Evolutionary conservation across 2,329 filamentous ascomycete species (phyloP).

Genomic region (Scedosporium apiospermum): DNA sequence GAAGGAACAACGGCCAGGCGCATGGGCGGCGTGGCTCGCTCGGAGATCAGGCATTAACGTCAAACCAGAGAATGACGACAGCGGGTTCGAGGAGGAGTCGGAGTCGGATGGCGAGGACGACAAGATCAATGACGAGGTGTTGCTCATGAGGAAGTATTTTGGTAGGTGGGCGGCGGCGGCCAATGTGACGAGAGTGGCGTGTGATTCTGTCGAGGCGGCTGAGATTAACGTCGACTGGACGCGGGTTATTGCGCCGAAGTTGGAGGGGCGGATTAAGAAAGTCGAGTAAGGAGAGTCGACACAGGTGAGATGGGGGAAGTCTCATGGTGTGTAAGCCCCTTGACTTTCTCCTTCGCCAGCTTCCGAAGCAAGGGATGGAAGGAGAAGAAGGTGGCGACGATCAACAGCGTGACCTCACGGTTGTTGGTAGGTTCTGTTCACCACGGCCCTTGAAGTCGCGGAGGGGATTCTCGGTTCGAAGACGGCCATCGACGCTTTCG

Average conservation of each 20-base stretch:
- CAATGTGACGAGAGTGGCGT: constrained; percentile 45
- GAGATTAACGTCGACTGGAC: constrained; percentile 67
- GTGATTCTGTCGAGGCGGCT: constrained; percentile 46
- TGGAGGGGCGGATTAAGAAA: constrained; percentile 66
- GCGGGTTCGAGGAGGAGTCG: constrained; percentile 10
- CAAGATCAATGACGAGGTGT: constrained; percentile 38
- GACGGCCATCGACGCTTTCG: too few species aligned
- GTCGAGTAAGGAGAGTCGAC: neutral
- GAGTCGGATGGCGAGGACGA: constrained; percentile 24
- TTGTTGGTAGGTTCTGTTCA: too few species aligned
- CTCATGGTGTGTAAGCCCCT: too few species aligned
- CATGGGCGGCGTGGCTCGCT: constrained; percentile 9
- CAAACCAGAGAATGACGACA: constrained; percentile 8
- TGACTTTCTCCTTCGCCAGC: too few species aligned
- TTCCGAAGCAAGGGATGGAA: too few species aligned
- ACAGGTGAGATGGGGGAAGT: neutral
- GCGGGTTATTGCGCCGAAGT: constrained; percentile 62
- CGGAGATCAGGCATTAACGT: constrained; percentile 3
- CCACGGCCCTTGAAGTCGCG: too few species aligned
- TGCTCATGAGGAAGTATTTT: constrained; percentile 59
- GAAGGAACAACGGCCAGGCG: constrained; percentile 15
- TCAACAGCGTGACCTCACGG: too few species aligned
- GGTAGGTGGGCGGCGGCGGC: constrained; percentile 64
- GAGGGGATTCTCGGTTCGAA: too few species aligned
- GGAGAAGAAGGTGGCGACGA: too few species aligned